Percentiles rank a stretch among this genome's conserved stretches.
Evolutionary conservation across 352 stramenopile genomes (phyloP).

Genomic region (Phytophthora quininea): DNA sequence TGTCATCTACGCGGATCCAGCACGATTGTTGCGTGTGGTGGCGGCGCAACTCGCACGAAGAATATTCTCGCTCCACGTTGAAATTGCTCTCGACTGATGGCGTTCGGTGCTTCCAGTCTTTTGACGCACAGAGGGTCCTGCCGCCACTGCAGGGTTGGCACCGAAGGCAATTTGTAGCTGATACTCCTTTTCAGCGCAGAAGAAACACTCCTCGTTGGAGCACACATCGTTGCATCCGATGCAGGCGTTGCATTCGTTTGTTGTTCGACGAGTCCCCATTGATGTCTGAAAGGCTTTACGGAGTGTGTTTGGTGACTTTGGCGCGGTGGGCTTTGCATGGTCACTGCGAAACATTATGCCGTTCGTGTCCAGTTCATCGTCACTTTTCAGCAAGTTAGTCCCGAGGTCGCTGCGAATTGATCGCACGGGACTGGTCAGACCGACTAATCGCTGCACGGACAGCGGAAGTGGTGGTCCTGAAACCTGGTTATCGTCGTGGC

Average conservation of each 20-base stretch:
- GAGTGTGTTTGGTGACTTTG: slow-evolving; percentile 18
- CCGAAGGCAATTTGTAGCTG: slow-evolving; percentile 60
- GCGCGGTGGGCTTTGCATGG: slow-evolving; percentile 8
- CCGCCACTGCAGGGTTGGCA: slow-evolving; percentile 27
- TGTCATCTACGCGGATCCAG: slow-evolving; percentile 90
- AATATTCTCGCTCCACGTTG: slow-evolving; percentile 69
- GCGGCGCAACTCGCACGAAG: slow-evolving; percentile 87
- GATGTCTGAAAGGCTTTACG: slow-evolving; percentile 30
- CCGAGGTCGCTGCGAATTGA: slow-evolving; percentile 13
- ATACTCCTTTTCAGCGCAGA: slow-evolving; percentile 80
- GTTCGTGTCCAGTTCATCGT: slow-evolving; percentile 25
- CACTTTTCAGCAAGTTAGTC: slow-evolving; percentile 3
- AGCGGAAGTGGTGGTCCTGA: slow-evolving; percentile 14
- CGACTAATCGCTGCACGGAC: slow-evolving; percentile 17
- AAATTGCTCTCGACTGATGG: slow-evolving; percentile 35
- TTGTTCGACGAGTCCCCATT: slow-evolving; percentile 29
- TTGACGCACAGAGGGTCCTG: slow-evolving; percentile 26
- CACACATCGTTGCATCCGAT: slow-evolving; percentile 84
- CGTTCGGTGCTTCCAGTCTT: slow-evolving; percentile 31
- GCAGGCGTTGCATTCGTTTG: slow-evolving; percentile 72
- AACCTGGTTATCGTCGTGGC: slow-evolving; percentile 12
- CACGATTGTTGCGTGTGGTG: slow-evolving; percentile 85
- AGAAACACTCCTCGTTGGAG: slow-evolving; percentile 62
- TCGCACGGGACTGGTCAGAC: slow-evolving; percentile 17
- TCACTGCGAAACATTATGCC: slow-evolving; percentile 17